These are phyloP conservation scores for Kwoniella europaea DNA, from an alignment of 768 basidiomycete genomes.

Conservation along the genomic window DNA sequence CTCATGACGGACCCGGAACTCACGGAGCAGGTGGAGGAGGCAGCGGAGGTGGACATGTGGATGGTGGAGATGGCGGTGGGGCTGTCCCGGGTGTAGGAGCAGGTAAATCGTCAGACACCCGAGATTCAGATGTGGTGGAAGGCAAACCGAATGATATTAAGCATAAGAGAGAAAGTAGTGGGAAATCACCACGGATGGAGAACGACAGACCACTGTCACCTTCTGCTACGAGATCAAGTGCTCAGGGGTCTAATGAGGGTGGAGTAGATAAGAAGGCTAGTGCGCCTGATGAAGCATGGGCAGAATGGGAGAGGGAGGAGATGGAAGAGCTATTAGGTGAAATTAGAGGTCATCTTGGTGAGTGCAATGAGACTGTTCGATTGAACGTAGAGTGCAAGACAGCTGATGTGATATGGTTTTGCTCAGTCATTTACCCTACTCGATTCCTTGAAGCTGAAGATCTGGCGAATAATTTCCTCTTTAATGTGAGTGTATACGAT, in stretches of 20 bases:
- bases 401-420: conserved; percentile 13
- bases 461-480: conserved; percentile 86
- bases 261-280: conserved; percentile 32
- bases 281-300: conserved; percentile 71
- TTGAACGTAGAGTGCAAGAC: not conserved
- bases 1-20: conserved; percentile 55
- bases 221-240: conserved; percentile 13
- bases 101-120: conserved; percentile 8
- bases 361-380: conserved; percentile 38
- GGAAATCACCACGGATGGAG: conserved; percentile 16
- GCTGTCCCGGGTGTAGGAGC: conserved; percentile 11
- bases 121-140: conserved; percentile 23
- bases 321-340: conserved; percentile 84
- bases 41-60: conserved; percentile 56
- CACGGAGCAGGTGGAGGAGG: conserved; percentile 60
- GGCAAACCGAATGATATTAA: conserved; percentile 15
- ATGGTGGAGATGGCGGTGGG: conserved; percentile 44
- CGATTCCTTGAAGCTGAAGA: conserved; percentile 94
- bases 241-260: not conserved
- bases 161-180: conserved; percentile 19
- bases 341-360: conserved; percentile 84
- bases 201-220: not conserved
- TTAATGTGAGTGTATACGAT: conserved; percentile 64
- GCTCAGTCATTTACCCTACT: conserved; percentile 78
- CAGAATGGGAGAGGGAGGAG: conserved; percentile 80